These are phyloP conservation scores for Yarrowia porcina DNA, from an alignment of 805 yeast species.

Conservation along the genomic window DNA sequence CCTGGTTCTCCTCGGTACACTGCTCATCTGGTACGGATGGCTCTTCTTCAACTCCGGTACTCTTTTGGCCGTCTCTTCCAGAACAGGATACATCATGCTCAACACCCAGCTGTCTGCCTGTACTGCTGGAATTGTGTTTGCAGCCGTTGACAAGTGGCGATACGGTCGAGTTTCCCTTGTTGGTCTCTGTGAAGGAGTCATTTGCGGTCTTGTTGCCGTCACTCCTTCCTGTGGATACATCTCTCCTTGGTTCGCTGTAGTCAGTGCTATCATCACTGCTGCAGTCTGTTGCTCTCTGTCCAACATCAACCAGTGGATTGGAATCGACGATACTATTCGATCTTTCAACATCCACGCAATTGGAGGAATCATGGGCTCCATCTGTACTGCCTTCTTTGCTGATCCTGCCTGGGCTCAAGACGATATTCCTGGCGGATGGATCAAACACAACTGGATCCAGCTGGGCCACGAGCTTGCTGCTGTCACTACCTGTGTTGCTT, in stretches of 20 bases:
- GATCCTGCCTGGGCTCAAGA: conserved; percentile 30
- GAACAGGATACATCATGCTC: conserved; percentile 55
- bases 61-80: conserved; percentile 68
- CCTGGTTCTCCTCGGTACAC: conserved; percentile 88
- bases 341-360: conserved; percentile 49
- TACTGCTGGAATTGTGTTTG: conserved; percentile 47
- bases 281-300: conserved; percentile 41
- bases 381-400: conserved; percentile 47
- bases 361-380: conserved; percentile 48
- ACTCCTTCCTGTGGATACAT: conserved; percentile 89
- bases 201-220: conserved; percentile 91
- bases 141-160: conserved; percentile 41
- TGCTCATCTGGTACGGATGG: conserved; percentile 98
- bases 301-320: conserved; percentile 42
- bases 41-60: conserved; percentile 97
- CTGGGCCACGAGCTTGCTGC: conserved; percentile 88
- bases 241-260: conserved; percentile 41
- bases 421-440: conserved; percentile 68
- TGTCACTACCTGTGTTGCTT: conserved; percentile 61
- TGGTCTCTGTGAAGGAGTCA: conserved; percentile 87
- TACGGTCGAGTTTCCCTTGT: conserved; percentile 57
- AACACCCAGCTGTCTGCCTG: conserved; percentile 55
- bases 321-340: conserved; percentile 47
- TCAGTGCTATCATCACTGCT: conserved; percentile 44
- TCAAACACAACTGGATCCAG: conserved; percentile 77